Evolutionary conservation across 2,329 filamentous ascomycete genomes (phyloP).

Genomic region (Ceratocystis alfenasii): DNA sequence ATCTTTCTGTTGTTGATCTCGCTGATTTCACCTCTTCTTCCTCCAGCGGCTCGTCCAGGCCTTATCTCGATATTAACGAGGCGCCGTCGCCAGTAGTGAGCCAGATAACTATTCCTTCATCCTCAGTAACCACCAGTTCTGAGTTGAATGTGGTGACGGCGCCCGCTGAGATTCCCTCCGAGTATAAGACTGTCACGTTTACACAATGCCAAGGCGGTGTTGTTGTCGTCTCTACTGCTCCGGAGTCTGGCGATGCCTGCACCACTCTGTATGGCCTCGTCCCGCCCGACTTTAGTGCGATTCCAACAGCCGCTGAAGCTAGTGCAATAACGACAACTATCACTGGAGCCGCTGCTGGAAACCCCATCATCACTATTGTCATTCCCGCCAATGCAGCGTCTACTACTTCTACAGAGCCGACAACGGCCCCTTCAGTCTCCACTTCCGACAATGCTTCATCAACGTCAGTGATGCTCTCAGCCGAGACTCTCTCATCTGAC

Average conservation of each 20-base stretch:
- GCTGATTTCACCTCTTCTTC: constrained; percentile 7
- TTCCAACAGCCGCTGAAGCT: constrained; percentile 10
- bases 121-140: not conserved
- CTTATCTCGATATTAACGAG: constrained; percentile 16
- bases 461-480: not conserved
- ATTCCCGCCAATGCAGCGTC: constrained; percentile 10
- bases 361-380: constrained; percentile 19
- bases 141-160: constrained; percentile 13
- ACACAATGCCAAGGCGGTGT: constrained; percentile 16
- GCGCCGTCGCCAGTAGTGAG: not conserved
- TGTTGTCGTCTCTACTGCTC: not conserved
- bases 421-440: not conserved
- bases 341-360: constrained; percentile 8
- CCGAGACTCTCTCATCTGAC: constrained; percentile 1
- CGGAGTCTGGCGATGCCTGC: constrained; percentile 3
- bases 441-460: not conserved
- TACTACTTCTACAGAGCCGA: not conserved
- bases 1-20: constrained; percentile 20
- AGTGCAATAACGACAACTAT: constrained; percentile 17
- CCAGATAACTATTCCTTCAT: constrained; percentile 4
- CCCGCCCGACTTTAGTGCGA: constrained; percentile 10
- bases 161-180: constrained; percentile 8
- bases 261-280: constrained; percentile 16
- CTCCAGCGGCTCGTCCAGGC: not conserved
- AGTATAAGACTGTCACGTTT: constrained; percentile 20